A percentile compares a stretch with the other conserved stretches of the same genome.
Conservation (phyloP, 306 rosid species). For the Cucurbita moschata region DNA sequence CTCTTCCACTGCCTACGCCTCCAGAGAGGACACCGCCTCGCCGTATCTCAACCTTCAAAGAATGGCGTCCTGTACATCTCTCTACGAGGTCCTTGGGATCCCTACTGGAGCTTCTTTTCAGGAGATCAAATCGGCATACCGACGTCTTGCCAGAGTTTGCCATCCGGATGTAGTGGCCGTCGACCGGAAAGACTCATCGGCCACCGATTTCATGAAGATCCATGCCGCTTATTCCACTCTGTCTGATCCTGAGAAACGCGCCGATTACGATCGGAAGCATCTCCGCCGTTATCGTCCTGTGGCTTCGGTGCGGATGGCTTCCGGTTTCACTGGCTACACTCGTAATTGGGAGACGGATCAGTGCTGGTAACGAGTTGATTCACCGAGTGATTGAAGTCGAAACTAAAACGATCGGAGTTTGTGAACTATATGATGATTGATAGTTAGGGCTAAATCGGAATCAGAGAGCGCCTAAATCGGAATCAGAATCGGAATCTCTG, state of each 20-base stretch:
- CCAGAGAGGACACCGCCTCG: conserved; percentile 17
- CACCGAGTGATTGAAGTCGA: neutral
- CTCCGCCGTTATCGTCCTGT: conserved; percentile 38
- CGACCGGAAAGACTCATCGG: conserved; percentile 43
- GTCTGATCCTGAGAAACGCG: conserved; percentile 76
- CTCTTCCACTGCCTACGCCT: conserved; percentile 20
- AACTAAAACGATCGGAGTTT: neutral
- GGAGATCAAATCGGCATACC: conserved; percentile 77
- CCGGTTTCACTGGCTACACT: conserved; percentile 38
- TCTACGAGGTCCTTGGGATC: conserved; percentile 66
- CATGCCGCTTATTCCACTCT: conserved; percentile 79
- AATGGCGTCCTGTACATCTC: conserved; percentile 28
- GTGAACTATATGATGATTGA: neutral
- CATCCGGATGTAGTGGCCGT: conserved; percentile 80
- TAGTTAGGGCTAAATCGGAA: neutral
- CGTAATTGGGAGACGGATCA: conserved; percentile 95
- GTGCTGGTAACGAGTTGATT: conserved; percentile 80
- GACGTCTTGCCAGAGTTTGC: conserved; percentile 54
- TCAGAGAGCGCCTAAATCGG: neutral
- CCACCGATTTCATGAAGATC: conserved; percentile 59
- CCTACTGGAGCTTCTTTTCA: conserved; percentile 49
- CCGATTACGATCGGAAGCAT: conserved; percentile 48
- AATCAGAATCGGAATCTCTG: neutral
- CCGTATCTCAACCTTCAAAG: conserved; percentile 18
- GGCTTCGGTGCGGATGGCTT: conserved; percentile 8